Evolutionary conservation across 176 grass and related monocot species (phyloP).

Genomic region (Aegilops tauschii): DNA sequence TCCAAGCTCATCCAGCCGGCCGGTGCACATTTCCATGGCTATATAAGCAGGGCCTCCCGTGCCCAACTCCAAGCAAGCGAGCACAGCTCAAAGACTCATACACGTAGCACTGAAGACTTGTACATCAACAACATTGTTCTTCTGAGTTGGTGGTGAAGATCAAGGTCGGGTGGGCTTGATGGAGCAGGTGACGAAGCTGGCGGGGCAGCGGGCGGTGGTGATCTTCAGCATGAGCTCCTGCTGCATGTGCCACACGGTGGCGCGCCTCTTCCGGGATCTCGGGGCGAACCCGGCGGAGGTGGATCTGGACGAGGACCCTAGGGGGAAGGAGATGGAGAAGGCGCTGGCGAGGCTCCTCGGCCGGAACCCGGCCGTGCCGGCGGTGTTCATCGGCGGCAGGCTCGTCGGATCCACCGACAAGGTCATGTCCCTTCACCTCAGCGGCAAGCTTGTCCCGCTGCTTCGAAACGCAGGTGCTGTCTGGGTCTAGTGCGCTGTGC

Average conservation of each 20-base stretch:
- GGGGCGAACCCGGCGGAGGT: slow-evolving; percentile 50
- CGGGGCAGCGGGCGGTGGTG: slow-evolving; percentile 66
- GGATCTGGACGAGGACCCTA: slow-evolving; percentile 41
- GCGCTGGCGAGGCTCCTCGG: slow-evolving; percentile 43
- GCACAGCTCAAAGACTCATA: neutral
- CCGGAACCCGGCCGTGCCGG: slow-evolving; percentile 44
- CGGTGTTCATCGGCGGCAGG: slow-evolving; percentile 47
- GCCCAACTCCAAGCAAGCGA: slow-evolving; percentile 2
- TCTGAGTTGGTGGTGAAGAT: too few relatives aligned
- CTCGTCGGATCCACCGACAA: slow-evolving; percentile 46
- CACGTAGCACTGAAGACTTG: too few relatives aligned
- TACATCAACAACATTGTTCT: too few relatives aligned
- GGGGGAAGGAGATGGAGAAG: slow-evolving; percentile 47
- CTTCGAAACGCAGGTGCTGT: slow-evolving; percentile 44
- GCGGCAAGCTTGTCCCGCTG: slow-evolving; percentile 38
- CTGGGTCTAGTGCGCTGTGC: slow-evolving; percentile 18
- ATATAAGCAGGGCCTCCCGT: slow-evolving; percentile 28
- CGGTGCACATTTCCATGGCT: slow-evolving; percentile 23
- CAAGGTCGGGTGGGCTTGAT: neutral
- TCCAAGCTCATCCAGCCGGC: neutral
- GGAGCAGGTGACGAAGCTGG: slow-evolving; percentile 64
- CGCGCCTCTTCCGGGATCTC: slow-evolving; percentile 48
- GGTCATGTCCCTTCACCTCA: slow-evolving; percentile 51
- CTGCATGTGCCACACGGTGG: slow-evolving; percentile 82
- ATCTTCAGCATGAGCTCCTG: slow-evolving; percentile 84